phyloP scores from a whole-genome alignment of 306 rosid species.

The Fragaria nilgerrensis region DNA sequence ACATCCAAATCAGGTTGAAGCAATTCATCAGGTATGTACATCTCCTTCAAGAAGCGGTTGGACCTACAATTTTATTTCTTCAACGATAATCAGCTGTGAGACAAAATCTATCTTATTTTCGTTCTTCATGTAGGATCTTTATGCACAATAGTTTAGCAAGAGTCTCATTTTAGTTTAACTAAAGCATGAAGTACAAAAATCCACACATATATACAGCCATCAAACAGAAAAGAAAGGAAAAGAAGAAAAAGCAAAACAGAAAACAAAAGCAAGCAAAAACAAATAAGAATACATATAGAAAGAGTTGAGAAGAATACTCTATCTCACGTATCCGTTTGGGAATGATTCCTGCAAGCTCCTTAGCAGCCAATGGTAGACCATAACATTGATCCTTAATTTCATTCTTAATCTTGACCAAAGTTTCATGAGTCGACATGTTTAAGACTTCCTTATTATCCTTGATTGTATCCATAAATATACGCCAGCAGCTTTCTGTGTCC shows the following conservation, averaged over 20 bases:
- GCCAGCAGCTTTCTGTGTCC: neutral
- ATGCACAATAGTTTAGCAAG: no score
- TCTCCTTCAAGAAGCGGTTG: constrained; percentile 2
- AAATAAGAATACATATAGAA: no score
- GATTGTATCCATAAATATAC: neutral
- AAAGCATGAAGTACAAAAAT: neutral
- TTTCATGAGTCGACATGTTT: neutral
- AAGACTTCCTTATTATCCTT: neutral
- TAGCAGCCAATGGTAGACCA: constrained; percentile 13
- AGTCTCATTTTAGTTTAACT: no score
- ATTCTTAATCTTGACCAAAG: neutral
- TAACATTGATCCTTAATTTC: neutral
- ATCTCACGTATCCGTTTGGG: neutral
- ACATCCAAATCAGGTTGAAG: neutral
- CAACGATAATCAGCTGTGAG: no score
- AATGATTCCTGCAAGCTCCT: constrained; percentile 10
- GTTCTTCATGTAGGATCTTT: neutral
- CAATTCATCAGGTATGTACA: constrained; percentile 16
- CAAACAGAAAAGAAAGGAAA: neutral
- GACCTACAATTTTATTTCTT: no score
- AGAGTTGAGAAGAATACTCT: neutral
- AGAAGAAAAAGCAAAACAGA: no score
- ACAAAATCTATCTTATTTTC: neutral
- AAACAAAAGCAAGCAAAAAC: no score
- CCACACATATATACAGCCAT: neutral